Evolutionary conservation across 2,329 filamentous ascomycete genomes (phyloP).

Genomic region (Lasiodiplodia theobromae): DNA sequence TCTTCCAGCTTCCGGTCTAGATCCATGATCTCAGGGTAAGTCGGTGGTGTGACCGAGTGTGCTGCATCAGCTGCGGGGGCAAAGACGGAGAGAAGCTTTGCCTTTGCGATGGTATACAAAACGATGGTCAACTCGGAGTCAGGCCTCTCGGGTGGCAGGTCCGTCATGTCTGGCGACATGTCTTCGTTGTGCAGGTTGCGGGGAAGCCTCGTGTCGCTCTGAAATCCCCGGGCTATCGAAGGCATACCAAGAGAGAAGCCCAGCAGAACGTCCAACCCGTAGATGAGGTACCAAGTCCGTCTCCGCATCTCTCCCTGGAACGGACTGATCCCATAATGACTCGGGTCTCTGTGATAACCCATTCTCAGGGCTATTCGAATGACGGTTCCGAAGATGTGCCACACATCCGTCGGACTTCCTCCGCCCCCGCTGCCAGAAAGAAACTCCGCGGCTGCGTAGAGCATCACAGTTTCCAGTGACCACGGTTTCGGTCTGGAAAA

Average conservation of each 20-base stretch:
- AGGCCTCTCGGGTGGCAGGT: slow-evolving; percentile 42
- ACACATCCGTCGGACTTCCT: slow-evolving; percentile 43
- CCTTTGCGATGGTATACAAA: slow-evolving; percentile 30
- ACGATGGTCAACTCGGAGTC: slow-evolving; percentile 29
- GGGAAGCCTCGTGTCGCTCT: slow-evolving; percentile 53
- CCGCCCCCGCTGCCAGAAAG: slow-evolving; percentile 41
- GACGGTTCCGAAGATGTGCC: slow-evolving; percentile 51
- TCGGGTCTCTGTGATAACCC: slow-evolving; percentile 57
- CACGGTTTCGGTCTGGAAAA: slow-evolving; percentile 41
- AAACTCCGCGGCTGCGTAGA: slow-evolving; percentile 33
- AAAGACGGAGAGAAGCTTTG: slow-evolving; percentile 28
- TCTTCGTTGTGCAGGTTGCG: slow-evolving; percentile 55
- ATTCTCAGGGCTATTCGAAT: slow-evolving; percentile 50
- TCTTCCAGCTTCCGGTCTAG: slow-evolving; percentile 47
- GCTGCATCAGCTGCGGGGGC: slow-evolving; percentile 45
- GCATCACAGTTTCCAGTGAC: slow-evolving; percentile 38
- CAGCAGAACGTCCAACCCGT: slow-evolving; percentile 55
- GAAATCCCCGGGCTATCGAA: slow-evolving; percentile 53
- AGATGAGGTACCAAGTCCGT: slow-evolving; percentile 52
- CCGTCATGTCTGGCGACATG: slow-evolving; percentile 44
- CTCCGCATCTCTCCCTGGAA: slow-evolving; percentile 57
- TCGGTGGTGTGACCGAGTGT: slow-evolving; percentile 46
- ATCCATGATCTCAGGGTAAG: slow-evolving; percentile 47
- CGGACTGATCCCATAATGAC: slow-evolving; percentile 50
- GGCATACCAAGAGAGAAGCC: slow-evolving; percentile 59